phyloP scores from a whole-genome alignment of 805 yeast genomes.

The Candida mattraensis region DNA sequence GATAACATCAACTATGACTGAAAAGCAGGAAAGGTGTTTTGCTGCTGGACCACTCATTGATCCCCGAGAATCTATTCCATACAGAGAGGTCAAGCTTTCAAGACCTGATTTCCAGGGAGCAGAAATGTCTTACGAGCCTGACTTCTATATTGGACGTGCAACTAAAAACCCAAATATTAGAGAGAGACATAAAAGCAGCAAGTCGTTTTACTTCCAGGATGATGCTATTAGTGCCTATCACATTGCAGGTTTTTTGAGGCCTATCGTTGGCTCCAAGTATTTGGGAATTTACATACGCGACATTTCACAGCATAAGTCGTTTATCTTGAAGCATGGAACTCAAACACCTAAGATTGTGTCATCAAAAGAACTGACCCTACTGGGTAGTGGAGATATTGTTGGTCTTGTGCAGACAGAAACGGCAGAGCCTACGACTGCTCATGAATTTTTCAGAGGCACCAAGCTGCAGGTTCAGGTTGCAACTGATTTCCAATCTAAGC shows the following conservation, averaged over 20 bases:
- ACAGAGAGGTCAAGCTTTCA: constrained; percentile 6
- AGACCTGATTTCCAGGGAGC: constrained; percentile 2
- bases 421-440: not conserved
- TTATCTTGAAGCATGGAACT: constrained; percentile 7
- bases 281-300: constrained; percentile 10
- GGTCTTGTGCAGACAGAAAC: constrained; percentile 18
- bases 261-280: constrained; percentile 1
- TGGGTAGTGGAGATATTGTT: constrained; percentile 23
- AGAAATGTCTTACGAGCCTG: constrained; percentile 4
- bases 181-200: constrained; percentile 6
- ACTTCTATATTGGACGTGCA: constrained; percentile 26
- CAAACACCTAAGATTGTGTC: not conserved
- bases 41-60: not conserved
- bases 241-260: constrained; percentile 11
- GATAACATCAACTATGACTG: too few species aligned
- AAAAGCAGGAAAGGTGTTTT: too few species aligned
- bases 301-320: constrained; percentile 23
- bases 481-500: constrained; percentile 11
- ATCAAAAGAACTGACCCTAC: not conserved
- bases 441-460: constrained; percentile 22
- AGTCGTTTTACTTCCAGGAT: constrained; percentile 23
- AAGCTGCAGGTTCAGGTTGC: constrained; percentile 25
- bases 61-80: constrained; percentile 8
- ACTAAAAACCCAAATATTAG: constrained; percentile 13
- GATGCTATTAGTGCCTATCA: constrained; percentile 29